phyloP scores from a whole-genome alignment of 768 basidiomycete species.

The Podaxis sp. region DNA sequence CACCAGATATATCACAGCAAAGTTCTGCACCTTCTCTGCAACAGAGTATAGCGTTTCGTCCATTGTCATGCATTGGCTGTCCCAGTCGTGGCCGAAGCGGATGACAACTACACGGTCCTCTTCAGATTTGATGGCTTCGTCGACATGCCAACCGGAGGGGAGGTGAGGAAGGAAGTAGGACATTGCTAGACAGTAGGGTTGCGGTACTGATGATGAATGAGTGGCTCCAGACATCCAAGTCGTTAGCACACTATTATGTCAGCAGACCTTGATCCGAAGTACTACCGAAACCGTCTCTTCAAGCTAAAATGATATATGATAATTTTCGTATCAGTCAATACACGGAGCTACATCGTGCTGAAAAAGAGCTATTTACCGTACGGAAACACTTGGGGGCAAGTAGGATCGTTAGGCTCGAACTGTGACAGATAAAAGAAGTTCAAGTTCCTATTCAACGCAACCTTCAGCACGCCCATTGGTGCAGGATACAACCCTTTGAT shows the following conservation, averaged over 20 bases:
- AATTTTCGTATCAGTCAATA: not conserved
- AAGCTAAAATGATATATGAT: too few species aligned
- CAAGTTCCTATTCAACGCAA: slow-evolving; percentile 10
- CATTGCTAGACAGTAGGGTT: slow-evolving; percentile 36
- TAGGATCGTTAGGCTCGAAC: not conserved
- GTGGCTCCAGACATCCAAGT: too few species aligned
- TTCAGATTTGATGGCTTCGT: slow-evolving; percentile 97
- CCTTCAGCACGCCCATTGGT: slow-evolving; percentile 11
- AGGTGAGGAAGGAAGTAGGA: slow-evolving; percentile 89
- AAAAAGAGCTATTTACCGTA: not conserved
- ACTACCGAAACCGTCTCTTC: too few species aligned
- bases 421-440: slow-evolving; percentile 5
- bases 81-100: slow-evolving; percentile 93
- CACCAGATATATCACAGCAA: slow-evolving; percentile 91
- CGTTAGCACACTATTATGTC: too few species aligned
- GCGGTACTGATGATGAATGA: too few species aligned
- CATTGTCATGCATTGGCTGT: slow-evolving; percentile 96
- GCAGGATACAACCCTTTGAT: slow-evolving; percentile 15
- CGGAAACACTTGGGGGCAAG: not conserved
- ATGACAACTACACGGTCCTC: slow-evolving; percentile 94
- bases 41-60: slow-evolving; percentile 93
- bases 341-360: not conserved
- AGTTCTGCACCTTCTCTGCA: slow-evolving; percentile 97
- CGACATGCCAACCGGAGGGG: slow-evolving; percentile 96
- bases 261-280: too few species aligned